Base-by-base conservation (phyloP, 495 filamentous ascomycete species). In the Beverwykella pulmonaria region DNA sequence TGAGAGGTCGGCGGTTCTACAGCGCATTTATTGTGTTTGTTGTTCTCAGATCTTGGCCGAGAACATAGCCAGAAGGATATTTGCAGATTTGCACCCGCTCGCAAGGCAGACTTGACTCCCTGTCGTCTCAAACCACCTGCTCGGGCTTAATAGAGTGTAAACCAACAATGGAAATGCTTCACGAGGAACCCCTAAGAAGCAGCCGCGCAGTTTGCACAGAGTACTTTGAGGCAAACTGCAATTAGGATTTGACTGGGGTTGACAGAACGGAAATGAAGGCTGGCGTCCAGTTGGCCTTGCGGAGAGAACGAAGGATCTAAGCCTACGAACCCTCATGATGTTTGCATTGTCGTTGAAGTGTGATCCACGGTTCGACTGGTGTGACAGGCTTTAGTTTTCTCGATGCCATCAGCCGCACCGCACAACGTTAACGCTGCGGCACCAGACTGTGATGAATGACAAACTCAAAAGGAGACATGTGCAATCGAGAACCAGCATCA, bases 391-490 rank as follows among this genome's bases (percentile, higher is more conserved):
- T 0, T 53, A 27, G n/a, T 20, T 65, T 50, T 53, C 61, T 44
- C 56, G 50, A 61, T 70, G 62, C 50, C 52, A 65, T 70, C 67
- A 61, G 54, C 67, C 50, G 67, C 26, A n/a, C 57, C 39, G 68
- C 61, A 46, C 68, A 27, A 63, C 68, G 46, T 59, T 34, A 48
- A 56, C 47, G 36, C 46, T 46, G 65, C 62, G 62, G 48, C 65
- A 65, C 67, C 67, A 34, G 54, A 53, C 25, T 19, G 52, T 36
- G 36, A 52, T 56, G 55, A 67, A 36, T 30, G 48, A 49, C n/a
- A 49, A 23, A 15, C 32, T 14, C 48, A 50, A 49, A 32, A 10
- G 47, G 0, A 44, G 8, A 17, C 12, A 15, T 19, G 26, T 12
- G 46, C 9, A 46, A 5, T 7, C 26, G 29, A 53, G 54, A 60